Conservation (phyloP, 2,329 filamentous ascomycete species). For the Pseudogymnoascus sp. region DNA sequence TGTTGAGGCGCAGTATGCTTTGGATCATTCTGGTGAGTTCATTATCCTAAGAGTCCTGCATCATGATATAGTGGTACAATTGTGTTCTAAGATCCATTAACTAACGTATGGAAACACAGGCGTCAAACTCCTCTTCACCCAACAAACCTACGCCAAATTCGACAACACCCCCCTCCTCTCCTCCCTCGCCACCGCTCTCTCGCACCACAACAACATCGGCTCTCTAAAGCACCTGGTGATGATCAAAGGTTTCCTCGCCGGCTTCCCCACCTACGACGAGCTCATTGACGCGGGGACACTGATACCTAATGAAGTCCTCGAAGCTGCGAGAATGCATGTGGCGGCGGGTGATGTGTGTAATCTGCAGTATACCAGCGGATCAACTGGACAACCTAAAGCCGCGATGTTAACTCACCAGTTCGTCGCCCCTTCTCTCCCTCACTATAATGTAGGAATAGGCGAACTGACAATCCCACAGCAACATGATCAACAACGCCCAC, state of each 20-base stretch:
- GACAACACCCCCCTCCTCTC: constrained; percentile 53
- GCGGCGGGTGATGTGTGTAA: constrained; percentile 62
- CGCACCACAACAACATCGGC: constrained; percentile 32
- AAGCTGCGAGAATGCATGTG: constrained; percentile 45
- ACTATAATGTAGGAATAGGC: constrained; percentile 41
- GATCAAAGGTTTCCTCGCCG: constrained; percentile 44
- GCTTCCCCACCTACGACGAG: constrained; percentile 52
- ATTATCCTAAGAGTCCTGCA: too few species aligned
- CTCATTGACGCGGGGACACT: constrained; percentile 44
- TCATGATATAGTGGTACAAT: too few species aligned
- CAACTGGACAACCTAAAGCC: constrained; percentile 64
- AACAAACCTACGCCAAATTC: constrained; percentile 56
- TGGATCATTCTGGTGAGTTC: constrained; percentile 57
- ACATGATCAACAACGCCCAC: constrained; percentile 22
- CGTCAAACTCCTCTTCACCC: constrained; percentile 63
- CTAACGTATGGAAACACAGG: too few species aligned
- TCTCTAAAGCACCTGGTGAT: constrained; percentile 47
- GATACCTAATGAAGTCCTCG: constrained; percentile 42
- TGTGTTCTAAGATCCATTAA: too few species aligned
- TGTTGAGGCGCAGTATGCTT: constrained; percentile 61
- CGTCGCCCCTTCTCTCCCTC: constrained; percentile 28
- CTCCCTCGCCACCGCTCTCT: constrained; percentile 23
- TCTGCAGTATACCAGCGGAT: constrained; percentile 68
- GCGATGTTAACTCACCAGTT: constrained; percentile 55
- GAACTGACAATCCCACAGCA: constrained; percentile 37